Evolutionary conservation across 768 basidiomycete species (phyloP), one percentile per base, ranked within the genome.

Genomic region (Amanita brunnescens): DNA sequence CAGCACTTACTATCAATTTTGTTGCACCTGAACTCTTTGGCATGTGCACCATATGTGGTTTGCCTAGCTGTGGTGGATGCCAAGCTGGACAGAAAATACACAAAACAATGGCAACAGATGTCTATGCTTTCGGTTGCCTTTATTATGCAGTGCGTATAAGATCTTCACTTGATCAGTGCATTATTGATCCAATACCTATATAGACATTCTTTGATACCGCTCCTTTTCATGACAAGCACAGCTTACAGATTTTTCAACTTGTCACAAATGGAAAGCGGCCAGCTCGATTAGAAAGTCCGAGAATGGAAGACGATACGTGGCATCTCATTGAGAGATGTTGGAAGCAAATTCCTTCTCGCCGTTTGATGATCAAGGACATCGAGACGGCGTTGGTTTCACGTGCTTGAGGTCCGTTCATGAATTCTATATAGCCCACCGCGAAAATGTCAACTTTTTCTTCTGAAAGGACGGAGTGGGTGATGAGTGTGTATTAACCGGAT

Each of bases 51-150:
- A 16, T 7, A 21, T 21, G 23, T 6, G 30, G 13, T 47, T 8
- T 26, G 26, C 7, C 7, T 16, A 16, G 18, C 29, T 26, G 26
- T 12, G 16, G 12, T 14, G 9, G 14, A 18, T 13, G 8, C 2
- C 26, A 16, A n/a, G 10, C n/a, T 14, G 26, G 26, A 7, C 5
- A 29, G 26, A 29, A 29, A 29, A 29, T 3, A 29, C 7, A 7
- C 26, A 44, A 18, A 35, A 47, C 46, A 21, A 3, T 5, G 18
- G 23, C 9, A 18, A n/a, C 46, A n/a, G 46, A 47, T 47, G 32
- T 47, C 20, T 47, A 47, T 20, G 46, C 46, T 6, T 47, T 47
- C 18, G 32, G 33, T 13, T 47, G 46, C 14, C 46, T 47, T 14
- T 47, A 47, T 18, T 47, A 47, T 35, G 46, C 33, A 14, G 46